These are phyloP conservation scores for Chlorella sorokiniana DNA, from an alignment of 139 green algal genomes.

Conservation along the genomic window DNA sequence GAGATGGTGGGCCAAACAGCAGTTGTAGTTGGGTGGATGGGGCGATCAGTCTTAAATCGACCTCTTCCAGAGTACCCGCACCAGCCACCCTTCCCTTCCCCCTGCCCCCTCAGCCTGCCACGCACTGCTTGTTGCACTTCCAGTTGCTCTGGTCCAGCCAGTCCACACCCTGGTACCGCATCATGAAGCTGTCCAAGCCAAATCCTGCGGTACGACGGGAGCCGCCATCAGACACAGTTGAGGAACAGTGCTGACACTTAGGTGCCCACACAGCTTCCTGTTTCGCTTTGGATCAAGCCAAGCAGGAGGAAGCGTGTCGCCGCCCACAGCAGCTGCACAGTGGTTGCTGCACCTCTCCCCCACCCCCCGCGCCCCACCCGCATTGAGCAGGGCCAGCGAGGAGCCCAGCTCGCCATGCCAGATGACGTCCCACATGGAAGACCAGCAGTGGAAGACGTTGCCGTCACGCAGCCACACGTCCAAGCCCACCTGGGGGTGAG, in stretches of 20 bases:
- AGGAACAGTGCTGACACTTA: too few species aligned
- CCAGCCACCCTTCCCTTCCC: too few species aligned
- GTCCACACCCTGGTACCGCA: conserved; percentile 75
- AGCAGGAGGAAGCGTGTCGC: too few species aligned
- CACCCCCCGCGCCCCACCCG: background rate
- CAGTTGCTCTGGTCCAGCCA: conserved; percentile 58
- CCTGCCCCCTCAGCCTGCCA: background rate
- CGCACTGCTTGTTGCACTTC: conserved; percentile 52
- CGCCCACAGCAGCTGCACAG: too few species aligned
- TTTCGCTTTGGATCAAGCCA: too few species aligned
- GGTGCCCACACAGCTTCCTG: background rate
- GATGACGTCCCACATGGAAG: conserved; percentile 71
- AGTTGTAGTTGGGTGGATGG: too few species aligned
- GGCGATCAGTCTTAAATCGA: too few species aligned
- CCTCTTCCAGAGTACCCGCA: too few species aligned
- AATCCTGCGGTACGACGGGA: conserved; percentile 38
- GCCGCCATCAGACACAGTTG: too few species aligned
- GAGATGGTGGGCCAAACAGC: background rate
- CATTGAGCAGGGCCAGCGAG: conserved; percentile 57
- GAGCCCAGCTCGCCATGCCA: conserved; percentile 64
- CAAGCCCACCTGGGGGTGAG: conserved; percentile 49
- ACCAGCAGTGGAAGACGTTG: conserved; percentile 67
- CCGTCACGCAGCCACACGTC: conserved; percentile 56
- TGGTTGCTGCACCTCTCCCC: background rate
- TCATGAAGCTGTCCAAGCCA: conserved; percentile 71